Evolutionary conservation across 2,329 filamentous ascomycete genomes (phyloP).

Genomic region (Hypoxylon sp.): DNA sequence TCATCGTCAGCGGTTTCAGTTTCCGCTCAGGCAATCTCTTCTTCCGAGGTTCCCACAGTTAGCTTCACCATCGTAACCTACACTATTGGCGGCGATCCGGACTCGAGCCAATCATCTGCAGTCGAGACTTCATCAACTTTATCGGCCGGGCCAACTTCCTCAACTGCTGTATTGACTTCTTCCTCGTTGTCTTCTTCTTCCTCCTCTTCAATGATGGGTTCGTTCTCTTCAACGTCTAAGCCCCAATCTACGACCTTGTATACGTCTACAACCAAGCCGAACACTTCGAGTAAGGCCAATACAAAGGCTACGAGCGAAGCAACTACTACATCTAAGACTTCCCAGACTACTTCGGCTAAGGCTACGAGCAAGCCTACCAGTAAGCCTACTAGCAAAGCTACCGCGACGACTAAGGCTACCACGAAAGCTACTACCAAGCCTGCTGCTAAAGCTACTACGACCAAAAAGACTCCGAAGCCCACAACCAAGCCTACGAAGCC

Average conservation of each 20-base stretch:
- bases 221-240: neutral
- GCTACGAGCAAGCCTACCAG: neutral
- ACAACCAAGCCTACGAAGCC: neutral
- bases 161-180: neutral
- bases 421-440: neutral
- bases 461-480: neutral
- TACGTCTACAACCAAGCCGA: neutral
- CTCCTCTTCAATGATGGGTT: too few species aligned
- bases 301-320: neutral
- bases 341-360: neutral
- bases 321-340: neutral
- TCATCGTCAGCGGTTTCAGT: neutral
- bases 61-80: neutral
- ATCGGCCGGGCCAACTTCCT: too few species aligned
- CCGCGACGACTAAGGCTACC: neutral
- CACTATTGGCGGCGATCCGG: neutral
- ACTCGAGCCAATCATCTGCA: neutral
- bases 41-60: neutral
- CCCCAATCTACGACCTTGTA: neutral
- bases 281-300: neutral
- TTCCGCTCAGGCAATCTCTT: neutral
- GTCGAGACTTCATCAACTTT: neutral
- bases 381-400: neutral
- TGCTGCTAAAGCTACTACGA: neutral
- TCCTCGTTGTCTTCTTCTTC: neutral